Evolutionary conservation across 306 rosid species (phyloP).

Genomic region (Cajanus cajan): DNA sequence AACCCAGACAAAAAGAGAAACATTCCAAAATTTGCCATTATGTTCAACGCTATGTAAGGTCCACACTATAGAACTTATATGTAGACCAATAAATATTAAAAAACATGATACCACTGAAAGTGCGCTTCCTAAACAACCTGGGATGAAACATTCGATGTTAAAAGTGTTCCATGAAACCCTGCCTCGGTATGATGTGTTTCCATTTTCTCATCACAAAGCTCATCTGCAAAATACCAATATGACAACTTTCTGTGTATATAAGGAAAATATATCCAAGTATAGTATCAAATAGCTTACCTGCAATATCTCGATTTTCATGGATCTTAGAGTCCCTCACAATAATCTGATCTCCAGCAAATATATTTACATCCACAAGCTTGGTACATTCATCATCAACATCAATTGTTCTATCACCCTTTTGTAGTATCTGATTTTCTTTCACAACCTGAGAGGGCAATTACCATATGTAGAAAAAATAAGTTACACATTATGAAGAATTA

Average conservation of each 20-base stretch:
- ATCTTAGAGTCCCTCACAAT: conserved; percentile 88
- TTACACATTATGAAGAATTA: conserved; percentile 7
- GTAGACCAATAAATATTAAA: conserved; percentile 31
- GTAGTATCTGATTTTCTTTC: conserved; percentile 94
- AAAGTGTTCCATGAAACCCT: conserved; percentile 84
- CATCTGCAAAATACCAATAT: conserved; percentile 51
- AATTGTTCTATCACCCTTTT: conserved; percentile 71
- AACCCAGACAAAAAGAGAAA: background rate
- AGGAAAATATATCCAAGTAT: background rate
- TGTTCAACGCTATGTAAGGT: conserved; percentile 3
- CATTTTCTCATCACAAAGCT: conserved; percentile 60
- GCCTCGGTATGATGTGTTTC: conserved; percentile 59
- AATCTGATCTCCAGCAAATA: conserved; percentile 92
- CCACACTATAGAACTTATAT: conserved; percentile 15
- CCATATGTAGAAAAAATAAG: background rate
- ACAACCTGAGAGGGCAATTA: conserved; percentile 63
- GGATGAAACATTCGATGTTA: conserved; percentile 64
- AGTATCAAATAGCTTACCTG: conserved; percentile 52
- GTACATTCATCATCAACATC: conserved; percentile 66
- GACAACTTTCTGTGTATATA: background rate
- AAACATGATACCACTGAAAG: background rate
- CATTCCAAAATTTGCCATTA: conserved; percentile 42
- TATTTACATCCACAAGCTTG: conserved; percentile 75
- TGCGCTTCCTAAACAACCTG: conserved; percentile 54
- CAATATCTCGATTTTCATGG: conserved; percentile 96